Conservation (phyloP, 192 early-diverging fungal genomes). For the Geranomyces variabilis region DNA sequence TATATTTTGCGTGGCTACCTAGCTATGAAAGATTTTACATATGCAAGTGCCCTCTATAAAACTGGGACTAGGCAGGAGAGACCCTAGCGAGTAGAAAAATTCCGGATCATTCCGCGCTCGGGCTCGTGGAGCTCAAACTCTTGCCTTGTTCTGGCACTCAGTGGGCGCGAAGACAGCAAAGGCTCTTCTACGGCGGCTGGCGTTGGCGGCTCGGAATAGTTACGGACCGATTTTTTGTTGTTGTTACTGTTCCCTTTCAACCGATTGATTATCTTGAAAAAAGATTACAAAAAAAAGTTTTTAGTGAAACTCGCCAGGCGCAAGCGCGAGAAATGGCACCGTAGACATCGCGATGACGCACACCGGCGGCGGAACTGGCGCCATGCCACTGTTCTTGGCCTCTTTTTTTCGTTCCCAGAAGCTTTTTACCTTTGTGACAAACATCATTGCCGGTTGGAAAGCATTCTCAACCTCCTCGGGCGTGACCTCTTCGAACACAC, state of each 20-base stretch:
- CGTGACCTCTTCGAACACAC: conserved; percentile 49
- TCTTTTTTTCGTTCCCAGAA: background rate
- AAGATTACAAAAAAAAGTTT: background rate
- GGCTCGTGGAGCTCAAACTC: no score
- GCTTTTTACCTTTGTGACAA: conserved; percentile 36
- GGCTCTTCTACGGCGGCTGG: conserved; percentile 1
- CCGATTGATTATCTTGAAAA: conserved; percentile 33
- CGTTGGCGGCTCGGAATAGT: conserved; percentile 23
- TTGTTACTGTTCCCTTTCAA: conserved; percentile 26
- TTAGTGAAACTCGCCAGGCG: background rate
- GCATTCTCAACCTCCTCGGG: conserved; percentile 57
- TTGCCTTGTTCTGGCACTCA: no score
- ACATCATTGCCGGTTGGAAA: conserved; percentile 46
- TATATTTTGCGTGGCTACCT: no score
- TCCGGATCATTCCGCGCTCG: no score
- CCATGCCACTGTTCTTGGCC: background rate
- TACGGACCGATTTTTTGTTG: conserved; percentile 12
- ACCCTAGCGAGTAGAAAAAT: no score
- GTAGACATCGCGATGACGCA: no score
- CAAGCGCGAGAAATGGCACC: background rate
- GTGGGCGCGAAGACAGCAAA: no score
- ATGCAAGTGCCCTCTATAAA: no score
- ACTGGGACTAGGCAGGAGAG: no score
- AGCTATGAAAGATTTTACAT: no score
- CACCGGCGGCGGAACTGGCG: background rate